phyloP scores from a whole-genome alignment of 306 rosid genomes.

The Vigna hirtella region DNA sequence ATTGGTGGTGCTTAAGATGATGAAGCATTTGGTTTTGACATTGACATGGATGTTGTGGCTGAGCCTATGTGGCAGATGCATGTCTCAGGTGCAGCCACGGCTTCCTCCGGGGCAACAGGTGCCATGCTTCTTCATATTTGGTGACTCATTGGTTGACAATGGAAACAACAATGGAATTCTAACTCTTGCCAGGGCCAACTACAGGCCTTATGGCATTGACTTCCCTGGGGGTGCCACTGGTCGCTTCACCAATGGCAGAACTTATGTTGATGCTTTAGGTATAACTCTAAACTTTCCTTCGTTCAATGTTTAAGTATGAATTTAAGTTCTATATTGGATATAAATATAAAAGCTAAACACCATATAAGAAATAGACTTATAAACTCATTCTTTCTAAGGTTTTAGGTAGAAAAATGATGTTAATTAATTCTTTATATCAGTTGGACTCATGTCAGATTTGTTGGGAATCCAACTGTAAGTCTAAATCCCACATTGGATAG shows the following conservation, averaged over 20 bases:
- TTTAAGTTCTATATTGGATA: no score
- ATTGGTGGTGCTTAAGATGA: slow-evolving; percentile 23
- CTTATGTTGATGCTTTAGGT: slow-evolving; percentile 91
- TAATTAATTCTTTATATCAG: no score
- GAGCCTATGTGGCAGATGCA: slow-evolving; percentile 50
- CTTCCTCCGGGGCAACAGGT: slow-evolving; percentile 59
- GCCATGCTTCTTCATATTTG: slow-evolving; percentile 90
- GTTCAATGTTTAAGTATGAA: neutral
- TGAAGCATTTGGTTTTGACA: slow-evolving; percentile 46
- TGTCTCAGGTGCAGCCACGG: slow-evolving; percentile 54
- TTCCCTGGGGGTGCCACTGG: slow-evolving; percentile 87
- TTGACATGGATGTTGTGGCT: slow-evolving; percentile 46
- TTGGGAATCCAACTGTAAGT: no score
- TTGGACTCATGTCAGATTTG: no score
- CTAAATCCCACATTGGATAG: no score
- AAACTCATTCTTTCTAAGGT: no score
- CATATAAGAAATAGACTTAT: no score
- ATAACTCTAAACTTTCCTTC: neutral
- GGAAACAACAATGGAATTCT: slow-evolving; percentile 78
- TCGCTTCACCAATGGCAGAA: slow-evolving; percentile 93
- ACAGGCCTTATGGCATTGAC: slow-evolving; percentile 87
- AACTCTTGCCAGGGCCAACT: slow-evolving; percentile 88
- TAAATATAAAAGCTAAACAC: no score
- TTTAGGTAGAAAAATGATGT: no score
- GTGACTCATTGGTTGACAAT: slow-evolving; percentile 94